Conservation (phyloP, 169 alveolate species). For the Cryptosporidium muris region DNA sequence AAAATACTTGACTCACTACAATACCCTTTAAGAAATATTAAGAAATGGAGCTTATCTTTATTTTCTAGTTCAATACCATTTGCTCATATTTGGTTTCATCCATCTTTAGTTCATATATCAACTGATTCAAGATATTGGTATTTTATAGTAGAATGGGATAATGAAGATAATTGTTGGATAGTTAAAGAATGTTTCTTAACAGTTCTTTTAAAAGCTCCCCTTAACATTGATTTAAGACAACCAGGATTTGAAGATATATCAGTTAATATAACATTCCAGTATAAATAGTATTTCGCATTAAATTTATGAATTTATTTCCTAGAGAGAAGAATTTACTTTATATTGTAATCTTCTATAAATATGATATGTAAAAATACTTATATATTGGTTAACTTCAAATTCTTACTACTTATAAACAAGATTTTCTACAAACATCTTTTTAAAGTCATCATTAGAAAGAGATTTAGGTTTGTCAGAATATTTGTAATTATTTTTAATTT, state of each 20-base stretch:
- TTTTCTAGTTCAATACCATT: constrained; percentile 18
- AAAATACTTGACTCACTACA: neutral
- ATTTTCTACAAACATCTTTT: constrained; percentile 13
- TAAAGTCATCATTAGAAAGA: constrained; percentile 60
- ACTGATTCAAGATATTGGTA: constrained; percentile 36
- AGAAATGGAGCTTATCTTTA: constrained; percentile 38
- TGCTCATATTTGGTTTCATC: constrained; percentile 64
- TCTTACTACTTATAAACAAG: neutral
- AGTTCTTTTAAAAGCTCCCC: neutral
- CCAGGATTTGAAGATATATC: neutral
- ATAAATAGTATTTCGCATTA: constrained; percentile 4
- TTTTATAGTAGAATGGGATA: constrained; percentile 54
- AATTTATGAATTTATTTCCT: neutral
- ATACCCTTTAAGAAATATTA: constrained; percentile 41
- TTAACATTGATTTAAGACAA: constrained; percentile 46
- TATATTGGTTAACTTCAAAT: neutral
- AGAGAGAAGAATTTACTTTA: too few species aligned
- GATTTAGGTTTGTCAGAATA: constrained; percentile 3
- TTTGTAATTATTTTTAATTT: neutral
- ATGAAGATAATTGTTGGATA: constrained; percentile 5
- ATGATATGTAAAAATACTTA: neutral
- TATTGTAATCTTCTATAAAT: neutral
- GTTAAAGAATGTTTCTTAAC: constrained; percentile 44
- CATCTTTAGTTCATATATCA: constrained; percentile 48
- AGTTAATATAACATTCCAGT: constrained; percentile 35